Evolutionary conservation across 768 basidiomycete genomes (phyloP), one percentile per base, ranked within the genome.

Genomic region (Dentipellis fragilis): DNA sequence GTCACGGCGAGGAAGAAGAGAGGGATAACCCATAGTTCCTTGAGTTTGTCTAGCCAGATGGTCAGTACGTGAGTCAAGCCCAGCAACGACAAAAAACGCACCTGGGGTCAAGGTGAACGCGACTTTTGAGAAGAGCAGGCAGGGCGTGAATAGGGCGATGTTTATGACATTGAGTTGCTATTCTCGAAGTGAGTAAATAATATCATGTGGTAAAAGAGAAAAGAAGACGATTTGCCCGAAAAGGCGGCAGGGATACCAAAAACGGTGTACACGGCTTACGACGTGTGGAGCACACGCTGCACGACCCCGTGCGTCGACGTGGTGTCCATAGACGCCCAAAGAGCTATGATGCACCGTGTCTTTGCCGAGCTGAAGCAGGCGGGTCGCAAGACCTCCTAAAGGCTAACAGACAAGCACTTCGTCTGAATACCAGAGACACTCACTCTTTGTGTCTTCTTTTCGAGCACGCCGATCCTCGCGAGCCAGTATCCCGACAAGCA

Each of bases 71-170:
- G 14, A 39, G 9, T 6, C 29, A 29, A 29, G 29, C 29, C 29
- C 6, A 6, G 6, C 6, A 29, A 29, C 29, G 29, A 29, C 29
- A 37, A 21, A 22, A 11, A 4, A 64, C 76, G 36, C 60, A 80
- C 87, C 80, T 66, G 94, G 93, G n/a, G 70, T 67, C 10, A 71
- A 58, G 67, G 87, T 90, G 72, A 94, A 95, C 0, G 94, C 95
- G 19, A 98, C 93, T 72, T 96, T 98, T 11, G 89, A 93, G 71
- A 95, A 94, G 35, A 95, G 74, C 6, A 94, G 80, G 0, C 87
- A 85, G 0, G 89, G 88, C 0, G 89, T 91, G 72, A 97, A 96
- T 35, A 97, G 80, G 0, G 87, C 87, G 21, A 95, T 83, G 67
- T 94, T 95, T 52, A 95, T 71, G 19, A 80, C 75, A 63, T 91